Conservation (phyloP, 768 basidiomycete genomes). For the Mycena vulgaris region DNA sequence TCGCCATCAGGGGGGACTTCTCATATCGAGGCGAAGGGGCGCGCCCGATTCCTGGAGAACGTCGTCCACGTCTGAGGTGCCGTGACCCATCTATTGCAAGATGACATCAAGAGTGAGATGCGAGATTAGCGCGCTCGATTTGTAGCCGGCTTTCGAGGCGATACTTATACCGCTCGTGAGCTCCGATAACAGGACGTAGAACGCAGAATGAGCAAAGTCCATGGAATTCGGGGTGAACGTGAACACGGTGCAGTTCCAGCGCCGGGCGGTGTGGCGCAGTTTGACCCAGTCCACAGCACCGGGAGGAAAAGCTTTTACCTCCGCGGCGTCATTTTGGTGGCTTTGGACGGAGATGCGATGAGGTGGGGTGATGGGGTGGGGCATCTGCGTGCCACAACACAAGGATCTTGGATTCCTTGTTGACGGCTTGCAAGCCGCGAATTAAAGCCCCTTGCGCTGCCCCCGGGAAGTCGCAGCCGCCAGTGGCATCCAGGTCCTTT, state of each 20-base stretch:
- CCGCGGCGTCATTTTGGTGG: slow-evolving; percentile 36
- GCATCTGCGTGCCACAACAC: slow-evolving; percentile 50
- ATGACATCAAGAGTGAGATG: slow-evolving; percentile 44
- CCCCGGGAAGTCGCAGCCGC: slow-evolving; percentile 48
- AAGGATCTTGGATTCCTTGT: slow-evolving; percentile 41
- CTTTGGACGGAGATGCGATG: slow-evolving; percentile 39
- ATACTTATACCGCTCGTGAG: slow-evolving; percentile 44
- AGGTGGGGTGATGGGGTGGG: slow-evolving; percentile 46
- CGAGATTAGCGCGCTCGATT: slow-evolving; percentile 38
- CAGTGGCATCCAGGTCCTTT: slow-evolving; percentile 30
- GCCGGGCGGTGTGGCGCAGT: slow-evolving; percentile 39
- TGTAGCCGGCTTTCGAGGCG: slow-evolving; percentile 22
- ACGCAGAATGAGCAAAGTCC: slow-evolving; percentile 22
- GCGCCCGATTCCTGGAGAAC: slow-evolving; percentile 29
- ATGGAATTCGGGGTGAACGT: slow-evolving; percentile 37
- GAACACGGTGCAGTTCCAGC: slow-evolving; percentile 43
- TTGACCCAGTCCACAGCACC: slow-evolving; percentile 48
- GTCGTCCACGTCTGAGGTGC: slow-evolving; percentile 26
- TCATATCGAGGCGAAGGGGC: slow-evolving; percentile 34
- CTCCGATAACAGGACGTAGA: slow-evolving; percentile 43
- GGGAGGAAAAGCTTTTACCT: slow-evolving; percentile 41
- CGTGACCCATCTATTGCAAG: slow-evolving; percentile 46
- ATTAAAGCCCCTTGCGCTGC: slow-evolving; percentile 48
- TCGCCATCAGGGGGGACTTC: slow-evolving; percentile 33
- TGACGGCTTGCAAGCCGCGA: slow-evolving; percentile 40